Conservation (phyloP, 805 yeast species). For the Cyberlindnera mrakii region DNA sequence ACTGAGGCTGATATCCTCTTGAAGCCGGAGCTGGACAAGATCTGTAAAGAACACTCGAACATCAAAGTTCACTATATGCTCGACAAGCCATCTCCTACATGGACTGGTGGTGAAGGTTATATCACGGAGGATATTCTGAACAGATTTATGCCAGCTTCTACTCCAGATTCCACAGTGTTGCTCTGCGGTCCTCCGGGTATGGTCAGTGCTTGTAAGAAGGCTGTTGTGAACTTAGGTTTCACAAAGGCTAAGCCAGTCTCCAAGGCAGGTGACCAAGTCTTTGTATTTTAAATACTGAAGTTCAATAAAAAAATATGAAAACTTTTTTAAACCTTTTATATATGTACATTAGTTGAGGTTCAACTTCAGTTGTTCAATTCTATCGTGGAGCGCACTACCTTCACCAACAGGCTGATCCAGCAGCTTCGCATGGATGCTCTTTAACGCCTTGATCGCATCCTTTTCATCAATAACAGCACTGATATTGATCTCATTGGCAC, state of each 20-base stretch:
- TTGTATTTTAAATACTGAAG: slow-evolving; percentile 53
- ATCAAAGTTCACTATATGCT: slow-evolving; percentile 69
- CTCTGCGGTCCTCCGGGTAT: slow-evolving; percentile 94
- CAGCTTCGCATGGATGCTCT: slow-evolving; percentile 74
- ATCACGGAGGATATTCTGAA: slow-evolving; percentile 70
- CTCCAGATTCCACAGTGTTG: slow-evolving; percentile 61
- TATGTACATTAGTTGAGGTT: slow-evolving; percentile 7
- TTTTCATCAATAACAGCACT: slow-evolving; percentile 86
- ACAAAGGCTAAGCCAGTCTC: slow-evolving; percentile 84
- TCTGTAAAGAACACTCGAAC: slow-evolving; percentile 48
- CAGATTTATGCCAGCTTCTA: slow-evolving; percentile 54
- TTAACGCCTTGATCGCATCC: slow-evolving; percentile 80
- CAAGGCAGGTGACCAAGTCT: slow-evolving; percentile 85
- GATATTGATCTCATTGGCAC: slow-evolving; percentile 96
- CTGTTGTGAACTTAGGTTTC: slow-evolving; percentile 66
- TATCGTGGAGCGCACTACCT: slow-evolving; percentile 29
- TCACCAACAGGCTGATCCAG: slow-evolving; percentile 39
- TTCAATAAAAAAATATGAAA: background rate
- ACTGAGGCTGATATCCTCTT: slow-evolving; percentile 74
- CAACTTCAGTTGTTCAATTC: slow-evolving; percentile 40
- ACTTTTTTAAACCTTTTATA: background rate
- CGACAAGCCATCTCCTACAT: slow-evolving; percentile 59
- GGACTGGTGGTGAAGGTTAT: slow-evolving; percentile 78
- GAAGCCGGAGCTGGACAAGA: slow-evolving; percentile 69
- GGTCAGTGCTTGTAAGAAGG: slow-evolving; percentile 79